Evolutionary conservation across 768 basidiomycete genomes (phyloP).

Genomic region (Pleurotus giganteus): DNA sequence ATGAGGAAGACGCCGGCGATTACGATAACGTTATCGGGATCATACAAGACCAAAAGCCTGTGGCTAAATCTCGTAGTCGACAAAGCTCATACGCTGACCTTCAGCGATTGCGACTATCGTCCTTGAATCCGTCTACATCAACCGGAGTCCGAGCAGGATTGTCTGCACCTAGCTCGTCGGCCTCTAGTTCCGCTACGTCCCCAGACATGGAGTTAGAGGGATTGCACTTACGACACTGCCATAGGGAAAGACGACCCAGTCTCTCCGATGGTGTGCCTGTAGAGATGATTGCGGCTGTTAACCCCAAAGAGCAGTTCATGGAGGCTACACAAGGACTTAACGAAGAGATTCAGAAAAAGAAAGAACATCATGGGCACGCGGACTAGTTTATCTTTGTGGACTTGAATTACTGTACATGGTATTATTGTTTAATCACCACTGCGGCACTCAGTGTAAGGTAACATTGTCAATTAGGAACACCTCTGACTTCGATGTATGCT

Average conservation of each 20-base stretch:
- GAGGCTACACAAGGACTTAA: constrained; percentile 69
- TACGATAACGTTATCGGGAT: constrained; percentile 85
- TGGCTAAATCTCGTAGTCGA: constrained; percentile 49
- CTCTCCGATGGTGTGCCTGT: constrained; percentile 66
- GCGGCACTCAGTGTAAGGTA: not conserved
- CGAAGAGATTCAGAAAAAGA: constrained; percentile 48
- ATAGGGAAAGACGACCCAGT: constrained; percentile 58
- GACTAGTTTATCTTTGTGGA: constrained; percentile 12
- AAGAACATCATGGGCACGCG: constrained; percentile 18
- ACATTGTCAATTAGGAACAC: not conserved
- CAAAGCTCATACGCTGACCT: constrained; percentile 82
- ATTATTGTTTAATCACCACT: constrained; percentile 2
- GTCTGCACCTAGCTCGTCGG: not conserved
- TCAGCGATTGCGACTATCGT: constrained; percentile 56
- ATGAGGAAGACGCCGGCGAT: constrained; percentile 87
- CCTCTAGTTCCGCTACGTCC: constrained; percentile 12
- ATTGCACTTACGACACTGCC: constrained; percentile 41
- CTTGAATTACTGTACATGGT: constrained; percentile 20
- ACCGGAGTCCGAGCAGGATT: not conserved
- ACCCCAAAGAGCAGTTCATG: constrained; percentile 55
- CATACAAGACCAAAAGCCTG: constrained; percentile 47
- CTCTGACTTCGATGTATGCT: constrained; percentile 7
- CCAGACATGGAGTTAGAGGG: constrained; percentile 33
- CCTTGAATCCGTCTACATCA: constrained; percentile 13
- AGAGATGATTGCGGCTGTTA: constrained; percentile 57